A percentile compares a stretch with the other conserved stretches of the same genome.
phyloP scores from a whole-genome alignment of 1,284 basidiomycete species.

The Vanrija sp. region DNA sequence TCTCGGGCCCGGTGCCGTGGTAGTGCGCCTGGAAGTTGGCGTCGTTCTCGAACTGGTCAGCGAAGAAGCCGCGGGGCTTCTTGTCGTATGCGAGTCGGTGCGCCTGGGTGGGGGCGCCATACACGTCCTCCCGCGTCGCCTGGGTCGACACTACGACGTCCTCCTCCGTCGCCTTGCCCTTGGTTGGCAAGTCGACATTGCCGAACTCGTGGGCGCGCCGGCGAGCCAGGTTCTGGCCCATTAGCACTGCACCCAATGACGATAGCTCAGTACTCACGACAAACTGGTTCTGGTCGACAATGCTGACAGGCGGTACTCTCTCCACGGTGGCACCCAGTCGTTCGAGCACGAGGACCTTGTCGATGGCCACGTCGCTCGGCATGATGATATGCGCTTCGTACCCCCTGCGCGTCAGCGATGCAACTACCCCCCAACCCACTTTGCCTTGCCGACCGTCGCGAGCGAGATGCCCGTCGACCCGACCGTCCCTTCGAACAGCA shows the following conservation, averaged over 20 bases:
- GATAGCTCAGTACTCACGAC: slow-evolving; percentile 41
- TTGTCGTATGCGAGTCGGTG: slow-evolving; percentile 18
- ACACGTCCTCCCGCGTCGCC: slow-evolving; percentile 51
- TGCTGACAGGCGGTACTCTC: slow-evolving; percentile 75
- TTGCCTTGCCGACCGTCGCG: slow-evolving; percentile 83
- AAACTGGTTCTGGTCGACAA: slow-evolving; percentile 91
- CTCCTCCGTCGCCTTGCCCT: slow-evolving; percentile 17
- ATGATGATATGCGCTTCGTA: slow-evolving; percentile 67
- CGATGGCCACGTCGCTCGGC: slow-evolving; percentile 87
- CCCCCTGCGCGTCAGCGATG: slow-evolving; percentile 47
- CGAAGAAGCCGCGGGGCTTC: slow-evolving; percentile 58
- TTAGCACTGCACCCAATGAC: neutral
- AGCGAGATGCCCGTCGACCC: slow-evolving; percentile 97
- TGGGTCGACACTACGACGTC: slow-evolving; percentile 56
- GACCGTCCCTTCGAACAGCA: slow-evolving; percentile 96
- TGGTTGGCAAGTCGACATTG: slow-evolving; percentile 45
- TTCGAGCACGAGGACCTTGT: slow-evolving; percentile 77
- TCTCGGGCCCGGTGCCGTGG: slow-evolving; percentile 87
- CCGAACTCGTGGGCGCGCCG: slow-evolving; percentile 71
- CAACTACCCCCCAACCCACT: slow-evolving; percentile 52
- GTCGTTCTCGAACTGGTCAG: slow-evolving; percentile 92
- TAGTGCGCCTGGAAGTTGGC: slow-evolving; percentile 90
- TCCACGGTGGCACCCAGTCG: slow-evolving; percentile 84
- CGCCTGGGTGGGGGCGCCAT: neutral
- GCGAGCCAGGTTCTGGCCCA: slow-evolving; percentile 69